Base-by-base conservation (phyloP, 1,284 basidiomycete species). In the Phylloporus sp. region DNA sequence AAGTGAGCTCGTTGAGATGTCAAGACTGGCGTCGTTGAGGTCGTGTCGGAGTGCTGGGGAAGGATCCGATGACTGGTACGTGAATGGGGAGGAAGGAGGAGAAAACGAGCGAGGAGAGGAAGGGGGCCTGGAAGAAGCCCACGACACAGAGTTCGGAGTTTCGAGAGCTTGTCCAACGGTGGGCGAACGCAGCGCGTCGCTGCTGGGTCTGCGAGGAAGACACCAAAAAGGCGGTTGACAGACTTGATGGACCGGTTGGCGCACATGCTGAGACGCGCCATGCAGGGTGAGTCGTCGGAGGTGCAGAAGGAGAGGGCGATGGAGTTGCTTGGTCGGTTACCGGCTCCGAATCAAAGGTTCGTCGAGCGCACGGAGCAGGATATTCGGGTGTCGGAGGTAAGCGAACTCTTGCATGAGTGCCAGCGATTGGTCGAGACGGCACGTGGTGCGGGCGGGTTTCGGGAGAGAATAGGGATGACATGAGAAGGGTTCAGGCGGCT, bases 141-240 rank as follows among this genome's bases (percentile, higher is more conserved):
- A 82, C 58, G 87, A 91, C 73, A 71, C 85, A 51, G 82, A 87
- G 77, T 94, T 60, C 80, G 84, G 67, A 94, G 90, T 72, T 94
- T 95, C 70, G 91, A 91, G 78, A 93, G 86, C 69, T 93, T 93
- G 91, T 81, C 93, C 82, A 88, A 82, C 70, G 76, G 78, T 59
- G 81, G 80, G 62, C 74, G 58, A 20, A 52, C 40, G 26, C 64
- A 53, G 34, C 64, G 40, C 34, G 62, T 26, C 39, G 50, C 10
- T 12, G 39, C 15, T 26, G 32, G 20, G 12, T 60, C 15, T n/a
- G n/a, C n/a, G n/a, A 26, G 28, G 10, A n/a, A 24, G n/a, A 56
- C 55, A 2, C 37, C 42, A 39, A 89, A 84, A 78, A 93, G 85
- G 70, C 75, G 63, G 49, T 13, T 70, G 39, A 53, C 69, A 32